phyloP scores from a whole-genome alignment of 148 eudicot species.

The Silene conica region DNA sequence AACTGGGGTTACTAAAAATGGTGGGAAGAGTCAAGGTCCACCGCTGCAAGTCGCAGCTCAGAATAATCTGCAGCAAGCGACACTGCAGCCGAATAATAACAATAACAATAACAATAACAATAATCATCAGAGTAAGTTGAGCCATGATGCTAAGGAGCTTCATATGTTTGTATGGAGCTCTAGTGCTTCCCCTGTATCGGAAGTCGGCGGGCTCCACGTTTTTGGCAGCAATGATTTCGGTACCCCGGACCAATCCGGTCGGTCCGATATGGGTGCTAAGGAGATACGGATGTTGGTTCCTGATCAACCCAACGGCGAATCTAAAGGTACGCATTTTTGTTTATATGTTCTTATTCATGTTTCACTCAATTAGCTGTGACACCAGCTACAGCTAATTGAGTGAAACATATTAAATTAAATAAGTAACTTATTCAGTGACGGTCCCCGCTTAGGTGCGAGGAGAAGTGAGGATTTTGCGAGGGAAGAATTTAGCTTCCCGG shows the following conservation, averaged over 20 bases:
- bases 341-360: not conserved
- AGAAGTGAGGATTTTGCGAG: conserved; percentile 47
- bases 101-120: not conserved
- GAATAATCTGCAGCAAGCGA: conserved; percentile 26
- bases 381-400: not conserved
- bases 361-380: not conserved
- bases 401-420: not conserved
- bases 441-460: conserved; percentile 21
- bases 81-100: not conserved
- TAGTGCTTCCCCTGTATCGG: conserved; percentile 80
- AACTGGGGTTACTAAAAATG: conserved; percentile 14
- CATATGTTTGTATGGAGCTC: conserved; percentile 98
- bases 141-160: conserved; percentile 77
- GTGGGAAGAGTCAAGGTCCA: conserved; percentile 32
- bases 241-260: conserved; percentile 61
- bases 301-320: conserved; percentile 73
- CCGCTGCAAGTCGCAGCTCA: not conserved
- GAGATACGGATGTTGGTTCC: conserved; percentile 86
- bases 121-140: conserved; percentile 28
- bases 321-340: conserved; percentile 48
- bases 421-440: not conserved
- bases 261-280: conserved; percentile 84
- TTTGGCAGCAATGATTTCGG: conserved; percentile 64
- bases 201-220: conserved; percentile 79
- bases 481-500: conserved; percentile 60